Evolutionary conservation across 306 rosid species (phyloP).

Genomic region (Parietaria judaica): DNA sequence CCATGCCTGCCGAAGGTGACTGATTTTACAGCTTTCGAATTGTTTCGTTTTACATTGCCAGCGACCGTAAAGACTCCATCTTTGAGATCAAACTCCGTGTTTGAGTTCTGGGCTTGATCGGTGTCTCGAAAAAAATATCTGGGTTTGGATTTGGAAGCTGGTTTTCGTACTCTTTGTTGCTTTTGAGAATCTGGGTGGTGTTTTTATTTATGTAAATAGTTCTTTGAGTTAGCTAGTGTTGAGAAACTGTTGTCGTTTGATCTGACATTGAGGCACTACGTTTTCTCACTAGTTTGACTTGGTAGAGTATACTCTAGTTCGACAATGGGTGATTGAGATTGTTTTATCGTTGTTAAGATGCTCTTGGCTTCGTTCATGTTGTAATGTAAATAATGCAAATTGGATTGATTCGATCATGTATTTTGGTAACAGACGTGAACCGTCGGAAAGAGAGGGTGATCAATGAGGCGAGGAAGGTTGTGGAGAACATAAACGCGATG

Average conservation of each 20-base stretch:
- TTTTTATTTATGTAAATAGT: neutral
- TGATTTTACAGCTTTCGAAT: neutral
- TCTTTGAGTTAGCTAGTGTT: neutral
- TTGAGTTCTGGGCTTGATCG: neutral
- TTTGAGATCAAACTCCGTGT: neutral
- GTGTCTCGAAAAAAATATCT: neutral
- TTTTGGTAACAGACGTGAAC: conserved; percentile 45
- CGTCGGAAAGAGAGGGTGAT: conserved; percentile 51
- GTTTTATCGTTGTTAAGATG: neutral
- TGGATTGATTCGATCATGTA: neutral
- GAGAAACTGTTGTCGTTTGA: neutral
- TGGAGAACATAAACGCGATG: conserved; percentile 74
- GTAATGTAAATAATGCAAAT: neutral
- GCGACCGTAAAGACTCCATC: neutral
- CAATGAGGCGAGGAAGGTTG: conserved; percentile 64
- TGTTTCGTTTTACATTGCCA: neutral
- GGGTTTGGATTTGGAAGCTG: too few relatives aligned
- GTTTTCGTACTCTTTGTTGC: neutral
- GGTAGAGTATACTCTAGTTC: neutral
- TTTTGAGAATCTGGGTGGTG: neutral
- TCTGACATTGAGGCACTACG: neutral
- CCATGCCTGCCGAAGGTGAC: conserved; percentile 15
- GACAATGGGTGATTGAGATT: neutral
- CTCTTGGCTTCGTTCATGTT: neutral
- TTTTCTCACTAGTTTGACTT: neutral